Evolutionary conservation across 2,329 filamentous ascomycete genomes (phyloP).

Genomic region (Phyllosticta citriasiana): DNA sequence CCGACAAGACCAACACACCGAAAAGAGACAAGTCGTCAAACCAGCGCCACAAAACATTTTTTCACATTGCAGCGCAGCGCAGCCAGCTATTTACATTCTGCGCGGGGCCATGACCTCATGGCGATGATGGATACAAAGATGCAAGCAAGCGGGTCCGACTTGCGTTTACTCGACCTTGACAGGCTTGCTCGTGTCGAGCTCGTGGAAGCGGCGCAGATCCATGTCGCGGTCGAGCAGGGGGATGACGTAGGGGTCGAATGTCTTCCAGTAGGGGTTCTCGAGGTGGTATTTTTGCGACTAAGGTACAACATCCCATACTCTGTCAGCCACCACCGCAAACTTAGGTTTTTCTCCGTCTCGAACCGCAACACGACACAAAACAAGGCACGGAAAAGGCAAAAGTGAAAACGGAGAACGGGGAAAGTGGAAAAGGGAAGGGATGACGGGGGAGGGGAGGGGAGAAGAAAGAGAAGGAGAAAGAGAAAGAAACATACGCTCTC

Average conservation of each 20-base stretch:
- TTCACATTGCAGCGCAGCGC: too few relatives aligned
- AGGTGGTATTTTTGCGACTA: conserved; percentile 36
- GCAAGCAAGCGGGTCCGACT: too few relatives aligned
- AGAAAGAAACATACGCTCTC: conserved; percentile 43
- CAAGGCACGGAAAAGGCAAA: not conserved
- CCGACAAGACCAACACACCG: too few relatives aligned
- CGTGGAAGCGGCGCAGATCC: conserved; percentile 59
- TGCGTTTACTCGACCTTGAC: conserved; percentile 4
- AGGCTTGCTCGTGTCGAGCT: conserved; percentile 46
- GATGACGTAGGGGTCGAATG: conserved; percentile 63
- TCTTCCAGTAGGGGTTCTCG: conserved; percentile 63
- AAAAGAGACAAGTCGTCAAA: too few relatives aligned
- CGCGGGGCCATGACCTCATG: too few relatives aligned
- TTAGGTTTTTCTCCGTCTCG: not conserved
- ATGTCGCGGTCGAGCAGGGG: conserved; percentile 58
- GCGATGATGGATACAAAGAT: too few relatives aligned
- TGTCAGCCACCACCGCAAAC: not conserved
- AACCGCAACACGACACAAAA: not conserved
- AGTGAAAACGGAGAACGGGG: not conserved
- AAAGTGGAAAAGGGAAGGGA: not conserved
- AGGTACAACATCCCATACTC: not conserved
- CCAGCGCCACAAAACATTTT: too few relatives aligned
- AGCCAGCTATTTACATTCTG: too few relatives aligned
- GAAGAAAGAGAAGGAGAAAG: not conserved
- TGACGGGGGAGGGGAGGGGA: not conserved